phyloP scores from a whole-genome alignment of 169 alveolate genomes.

The Plasmodium falciparum region DNA sequence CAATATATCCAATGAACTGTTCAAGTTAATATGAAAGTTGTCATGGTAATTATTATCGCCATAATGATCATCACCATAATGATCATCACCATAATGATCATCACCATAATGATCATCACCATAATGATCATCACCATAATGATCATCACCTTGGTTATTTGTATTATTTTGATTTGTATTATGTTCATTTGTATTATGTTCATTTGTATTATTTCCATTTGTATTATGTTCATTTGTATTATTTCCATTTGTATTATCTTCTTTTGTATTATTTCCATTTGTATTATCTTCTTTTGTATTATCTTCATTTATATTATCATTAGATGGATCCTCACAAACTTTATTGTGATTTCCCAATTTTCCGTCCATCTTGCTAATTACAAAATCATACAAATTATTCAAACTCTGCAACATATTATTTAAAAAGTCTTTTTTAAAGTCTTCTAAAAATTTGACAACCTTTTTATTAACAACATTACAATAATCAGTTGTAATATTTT shows the following conservation, averaged over 20 bases:
- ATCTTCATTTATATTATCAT: background rate
- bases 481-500: background rate
- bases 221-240: background rate
- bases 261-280: background rate
- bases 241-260: background rate
- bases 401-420: conserved; percentile 19
- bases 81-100: background rate
- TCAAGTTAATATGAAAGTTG: no score
- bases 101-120: no score
- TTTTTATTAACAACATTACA: no score
- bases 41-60: no score
- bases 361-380: background rate
- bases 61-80: background rate
- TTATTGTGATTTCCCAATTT: background rate
- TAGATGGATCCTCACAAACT: background rate
- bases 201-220: background rate
- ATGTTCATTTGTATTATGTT: background rate
- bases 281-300: no score
- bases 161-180: no score
- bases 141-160: no score
- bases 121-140: no score
- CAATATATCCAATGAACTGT: conserved; percentile 9
- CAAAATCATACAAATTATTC: conserved; percentile 17
- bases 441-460: background rate
- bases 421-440: conserved; percentile 51